phyloP scores from a whole-genome alignment of 345 rosid species.

The Firmiana major region DNA sequence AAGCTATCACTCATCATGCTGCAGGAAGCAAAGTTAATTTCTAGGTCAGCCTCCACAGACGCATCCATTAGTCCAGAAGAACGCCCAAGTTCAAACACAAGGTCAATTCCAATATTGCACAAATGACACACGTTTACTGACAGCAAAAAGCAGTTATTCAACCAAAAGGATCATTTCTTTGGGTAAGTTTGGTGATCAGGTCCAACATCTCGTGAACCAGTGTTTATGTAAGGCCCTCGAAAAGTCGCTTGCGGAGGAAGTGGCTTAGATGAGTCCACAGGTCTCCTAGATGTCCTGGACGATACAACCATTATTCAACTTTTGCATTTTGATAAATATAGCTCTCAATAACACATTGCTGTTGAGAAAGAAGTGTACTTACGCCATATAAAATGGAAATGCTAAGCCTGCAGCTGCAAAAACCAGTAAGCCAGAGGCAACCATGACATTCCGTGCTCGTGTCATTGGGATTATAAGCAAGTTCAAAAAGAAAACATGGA shows the following conservation, averaged over 20 bases:
- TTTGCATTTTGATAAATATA: background rate
- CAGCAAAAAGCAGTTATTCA: background rate
- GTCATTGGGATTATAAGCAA: constrained; percentile 35
- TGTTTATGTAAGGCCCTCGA: constrained; percentile 92
- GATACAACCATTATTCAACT: background rate
- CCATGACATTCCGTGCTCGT: constrained; percentile 53
- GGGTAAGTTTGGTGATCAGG: constrained; percentile 70
- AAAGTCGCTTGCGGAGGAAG: constrained; percentile 93
- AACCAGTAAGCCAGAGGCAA: constrained; percentile 73
- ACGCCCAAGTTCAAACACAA: background rate
- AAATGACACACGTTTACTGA: background rate
- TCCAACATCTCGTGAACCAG: constrained; percentile 90
- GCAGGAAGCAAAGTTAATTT: background rate
- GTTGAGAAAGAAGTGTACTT: constrained; percentile 19
- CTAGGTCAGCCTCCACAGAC: background rate
- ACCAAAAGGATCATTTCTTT: constrained; percentile 47
- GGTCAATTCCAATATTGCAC: background rate
- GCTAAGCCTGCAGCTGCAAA: constrained; percentile 85
- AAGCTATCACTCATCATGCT: background rate
- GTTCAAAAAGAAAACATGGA: constrained; percentile 1
- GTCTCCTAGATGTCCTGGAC: constrained; percentile 56
- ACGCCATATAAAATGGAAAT: constrained; percentile 93
- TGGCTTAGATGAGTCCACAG: constrained; percentile 82
- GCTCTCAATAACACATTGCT: background rate
- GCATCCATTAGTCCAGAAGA: background rate